Conservation (phyloP, 176 grass and related monocot species). For the Triticum timopheevii region DNA sequence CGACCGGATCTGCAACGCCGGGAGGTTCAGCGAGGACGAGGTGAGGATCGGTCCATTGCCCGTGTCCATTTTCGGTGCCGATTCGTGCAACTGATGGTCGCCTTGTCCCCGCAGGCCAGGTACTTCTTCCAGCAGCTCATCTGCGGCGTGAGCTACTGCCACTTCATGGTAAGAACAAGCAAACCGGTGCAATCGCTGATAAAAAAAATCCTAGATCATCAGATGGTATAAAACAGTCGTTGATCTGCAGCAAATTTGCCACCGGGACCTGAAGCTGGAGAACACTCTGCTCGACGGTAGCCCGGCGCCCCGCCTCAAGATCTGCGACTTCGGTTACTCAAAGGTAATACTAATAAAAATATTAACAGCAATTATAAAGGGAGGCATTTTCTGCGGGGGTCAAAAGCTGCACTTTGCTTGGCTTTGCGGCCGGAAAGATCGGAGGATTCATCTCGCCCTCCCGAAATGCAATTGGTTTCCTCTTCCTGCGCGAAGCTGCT, state of each 20-base stretch:
- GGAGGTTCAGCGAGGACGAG: slow-evolving; percentile 81
- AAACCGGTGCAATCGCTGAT: not conserved
- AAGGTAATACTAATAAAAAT: slow-evolving; percentile 41
- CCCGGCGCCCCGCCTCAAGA: slow-evolving; percentile 74
- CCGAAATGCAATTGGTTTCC: slow-evolving; percentile 8
- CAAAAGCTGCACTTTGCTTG: slow-evolving; percentile 21
- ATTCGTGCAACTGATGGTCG: not conserved
- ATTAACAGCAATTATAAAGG: not conserved
- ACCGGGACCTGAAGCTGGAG: slow-evolving; percentile 76
- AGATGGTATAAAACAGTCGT: not conserved
- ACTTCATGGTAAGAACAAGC: slow-evolving; percentile 54
- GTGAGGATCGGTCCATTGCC: slow-evolving; percentile 26
- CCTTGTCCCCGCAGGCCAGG: slow-evolving; percentile 40
- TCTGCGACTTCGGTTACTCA: slow-evolving; percentile 86
- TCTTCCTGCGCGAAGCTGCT: not conserved
- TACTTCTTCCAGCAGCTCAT: slow-evolving; percentile 80
- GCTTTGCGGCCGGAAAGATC: slow-evolving; percentile 16
- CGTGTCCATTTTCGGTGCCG: not conserved
- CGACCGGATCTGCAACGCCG: slow-evolving; percentile 77
- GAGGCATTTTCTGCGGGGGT: not conserved
- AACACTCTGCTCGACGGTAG: slow-evolving; percentile 75
- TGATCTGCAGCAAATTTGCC: slow-evolving; percentile 67
- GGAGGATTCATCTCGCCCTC: not conserved
- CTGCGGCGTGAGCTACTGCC: slow-evolving; percentile 77
- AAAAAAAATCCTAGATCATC: not conserved